phyloP scores from a whole-genome alignment of 352 stramenopile species.

The Phytopythium litorale region DNA sequence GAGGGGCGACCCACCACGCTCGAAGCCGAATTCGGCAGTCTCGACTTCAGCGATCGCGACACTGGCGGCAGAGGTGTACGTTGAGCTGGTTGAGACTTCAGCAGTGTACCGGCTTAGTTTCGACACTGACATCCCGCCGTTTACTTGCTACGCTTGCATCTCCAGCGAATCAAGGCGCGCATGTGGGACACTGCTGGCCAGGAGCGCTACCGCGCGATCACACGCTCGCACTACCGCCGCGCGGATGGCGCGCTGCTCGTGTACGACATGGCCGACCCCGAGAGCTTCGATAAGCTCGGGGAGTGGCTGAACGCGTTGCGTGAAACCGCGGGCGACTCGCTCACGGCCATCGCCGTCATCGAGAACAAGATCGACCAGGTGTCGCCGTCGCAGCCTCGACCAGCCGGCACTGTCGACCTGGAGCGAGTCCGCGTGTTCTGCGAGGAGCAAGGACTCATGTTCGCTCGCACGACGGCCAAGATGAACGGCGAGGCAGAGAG shows the following conservation, averaged over 20 bases:
- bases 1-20: slow-evolving; percentile 59
- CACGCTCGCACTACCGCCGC: slow-evolving; percentile 79
- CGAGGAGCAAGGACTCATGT: slow-evolving; percentile 49
- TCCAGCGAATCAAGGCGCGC: slow-evolving; percentile 58
- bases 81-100: background rate
- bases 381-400: slow-evolving; percentile 8
- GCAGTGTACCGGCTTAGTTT: background rate
- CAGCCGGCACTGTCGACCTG: slow-evolving; percentile 39
- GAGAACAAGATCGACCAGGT: slow-evolving; percentile 91
- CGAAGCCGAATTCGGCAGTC: slow-evolving; percentile 71
- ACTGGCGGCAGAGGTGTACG: slow-evolving; percentile 15
- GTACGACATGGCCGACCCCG: slow-evolving; percentile 88
- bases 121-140: background rate
- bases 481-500: slow-evolving; percentile 48
- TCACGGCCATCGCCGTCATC: slow-evolving; percentile 82
- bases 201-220: slow-evolving; percentile 89
- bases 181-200: slow-evolving; percentile 91
- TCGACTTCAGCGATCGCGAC: slow-evolving; percentile 49
- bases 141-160: background rate
- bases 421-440: slow-evolving; percentile 48
- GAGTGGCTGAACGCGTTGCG: slow-evolving; percentile 88
- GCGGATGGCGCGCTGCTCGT: slow-evolving; percentile 87
- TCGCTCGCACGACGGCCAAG: slow-evolving; percentile 61
- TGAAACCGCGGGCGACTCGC: slow-evolving; percentile 81
- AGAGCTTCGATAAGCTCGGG: slow-evolving; percentile 83